Evolutionary conservation across 73 alveolate genomes (phyloP), one percentile per base, ranked within the genome.

Genomic region (Symbiodinium natans): DNA sequence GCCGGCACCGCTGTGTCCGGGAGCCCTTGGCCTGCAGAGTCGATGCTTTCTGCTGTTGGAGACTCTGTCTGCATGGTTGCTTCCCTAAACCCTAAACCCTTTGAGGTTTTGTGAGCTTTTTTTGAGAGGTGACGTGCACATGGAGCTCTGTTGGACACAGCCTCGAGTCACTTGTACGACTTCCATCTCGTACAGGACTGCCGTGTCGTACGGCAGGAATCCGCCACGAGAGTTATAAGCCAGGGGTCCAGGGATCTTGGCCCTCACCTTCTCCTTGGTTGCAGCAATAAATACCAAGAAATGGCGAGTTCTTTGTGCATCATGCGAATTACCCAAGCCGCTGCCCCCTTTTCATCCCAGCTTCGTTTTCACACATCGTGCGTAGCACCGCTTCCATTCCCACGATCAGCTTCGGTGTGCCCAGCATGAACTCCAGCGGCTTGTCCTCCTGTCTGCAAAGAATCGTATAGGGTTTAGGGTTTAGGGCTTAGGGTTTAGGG

Each of bases 351-450:
- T n/a, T n/a, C n/a, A 52, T 17, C 56, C 94, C 33, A 54, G 94
- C 27, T 9, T 54, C 95, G 34, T 75, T 82, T 29, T 88, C 95
- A 9, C 95, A 88, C 95, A 88, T 88, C 68, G 33, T 54, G 75
- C 95, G 95, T 2, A 88, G 85, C 31, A 88, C 71, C 15, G 95
- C 95, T 63, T 88, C 95, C 95, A 88, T 88, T 29, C 95, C 94
- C 4, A 88, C 95, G 42, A 88, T 59, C 41, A 88, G 73, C 31
- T 39, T 34, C 21, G 95, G 95, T 23, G 74, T 88, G 29, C 95
- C 95, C 95, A 88, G 85, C n/a, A 77, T 88, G 39, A 88, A 88
- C 52, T 88, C 86, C 71, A 88, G 38, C 27, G 95, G 95, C 52
- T 59, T 54, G 42, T 88, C 95, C 68, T 88, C 95, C 84, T 54